A percentile compares a stretch with the other conserved stretches of the same genome.
These are phyloP conservation scores for Rhizopogon vulgaris DNA, from an alignment of 768 basidiomycete species.

Conservation along the genomic window DNA sequence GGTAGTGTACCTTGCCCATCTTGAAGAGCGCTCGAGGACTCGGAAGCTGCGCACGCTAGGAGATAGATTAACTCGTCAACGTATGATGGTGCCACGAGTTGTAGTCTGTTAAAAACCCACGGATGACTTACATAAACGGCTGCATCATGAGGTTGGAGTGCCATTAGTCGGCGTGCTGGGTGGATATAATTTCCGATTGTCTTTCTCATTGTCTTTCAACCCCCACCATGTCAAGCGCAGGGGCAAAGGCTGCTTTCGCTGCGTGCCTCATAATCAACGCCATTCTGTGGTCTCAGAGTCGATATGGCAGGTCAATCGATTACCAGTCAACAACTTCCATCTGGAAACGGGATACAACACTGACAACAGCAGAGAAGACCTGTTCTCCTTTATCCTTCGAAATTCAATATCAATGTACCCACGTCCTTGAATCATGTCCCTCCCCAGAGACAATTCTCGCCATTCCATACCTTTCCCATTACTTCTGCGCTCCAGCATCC, in stretches of 20 bases:
- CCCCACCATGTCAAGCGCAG: conserved; percentile 38
- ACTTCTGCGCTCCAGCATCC: conserved; percentile 59
- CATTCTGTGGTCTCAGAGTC: conserved; percentile 61
- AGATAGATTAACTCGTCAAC: no score
- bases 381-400: conserved; percentile 61
- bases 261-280: conserved; percentile 48
- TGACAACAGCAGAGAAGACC: neutral
- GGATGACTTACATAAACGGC: no score
- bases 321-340: conserved; percentile 2
- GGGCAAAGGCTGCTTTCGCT: conserved; percentile 46
- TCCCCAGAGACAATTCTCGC: conserved; percentile 58
- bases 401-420: conserved; percentile 51
- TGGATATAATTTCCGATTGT: neutral
- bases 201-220: neutral
- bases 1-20: no score
- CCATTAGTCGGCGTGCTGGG: neutral
- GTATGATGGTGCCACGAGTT: no score
- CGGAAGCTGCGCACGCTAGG: no score
- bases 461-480: conserved; percentile 60
- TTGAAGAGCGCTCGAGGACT: no score
- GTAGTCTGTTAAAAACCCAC: no score
- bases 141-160: no score
- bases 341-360: conserved; percentile 6
- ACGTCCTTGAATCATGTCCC: conserved; percentile 56
- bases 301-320: conserved; percentile 32